Evolutionary conservation across 345 rosid species (phyloP).

Genomic region (Carallia brachiata): DNA sequence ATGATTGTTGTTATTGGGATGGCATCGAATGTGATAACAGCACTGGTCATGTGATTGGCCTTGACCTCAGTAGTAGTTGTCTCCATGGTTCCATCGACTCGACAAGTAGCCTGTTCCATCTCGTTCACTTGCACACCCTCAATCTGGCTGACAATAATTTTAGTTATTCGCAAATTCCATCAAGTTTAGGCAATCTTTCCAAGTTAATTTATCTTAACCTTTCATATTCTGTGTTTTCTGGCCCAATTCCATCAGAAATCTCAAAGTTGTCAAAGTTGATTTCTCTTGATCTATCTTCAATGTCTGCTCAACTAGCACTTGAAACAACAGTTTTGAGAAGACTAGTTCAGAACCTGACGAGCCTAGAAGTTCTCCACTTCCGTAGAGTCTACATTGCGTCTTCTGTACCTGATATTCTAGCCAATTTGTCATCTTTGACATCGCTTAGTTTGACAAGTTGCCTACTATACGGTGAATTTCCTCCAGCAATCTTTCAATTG

Average conservation of each 20-base stretch:
- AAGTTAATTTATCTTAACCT: background rate
- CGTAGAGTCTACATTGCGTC: background rate
- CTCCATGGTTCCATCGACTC: background rate
- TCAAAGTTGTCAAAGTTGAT: background rate
- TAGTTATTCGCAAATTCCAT: background rate
- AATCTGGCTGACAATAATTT: background rate
- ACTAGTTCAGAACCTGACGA: background rate
- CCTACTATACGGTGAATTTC: background rate
- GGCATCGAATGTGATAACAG: too few species aligned
- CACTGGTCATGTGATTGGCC: too few species aligned
- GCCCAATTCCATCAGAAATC: background rate
- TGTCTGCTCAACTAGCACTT: background rate
- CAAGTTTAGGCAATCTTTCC: background rate
- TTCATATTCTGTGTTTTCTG: background rate
- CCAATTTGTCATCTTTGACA: background rate
- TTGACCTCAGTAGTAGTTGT: background rate
- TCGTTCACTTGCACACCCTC: background rate
- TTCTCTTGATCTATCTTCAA: background rate
- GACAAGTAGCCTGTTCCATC: background rate
- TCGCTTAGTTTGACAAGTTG: background rate
- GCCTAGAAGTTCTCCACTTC: background rate
- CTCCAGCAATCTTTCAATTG: background rate
- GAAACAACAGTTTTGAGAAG: background rate
- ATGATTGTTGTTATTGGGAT: too few species aligned
- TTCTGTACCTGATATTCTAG: background rate